phyloP scores from a whole-genome alignment of 1,284 basidiomycete species.

The Ceratobasidium sp. region DNA sequence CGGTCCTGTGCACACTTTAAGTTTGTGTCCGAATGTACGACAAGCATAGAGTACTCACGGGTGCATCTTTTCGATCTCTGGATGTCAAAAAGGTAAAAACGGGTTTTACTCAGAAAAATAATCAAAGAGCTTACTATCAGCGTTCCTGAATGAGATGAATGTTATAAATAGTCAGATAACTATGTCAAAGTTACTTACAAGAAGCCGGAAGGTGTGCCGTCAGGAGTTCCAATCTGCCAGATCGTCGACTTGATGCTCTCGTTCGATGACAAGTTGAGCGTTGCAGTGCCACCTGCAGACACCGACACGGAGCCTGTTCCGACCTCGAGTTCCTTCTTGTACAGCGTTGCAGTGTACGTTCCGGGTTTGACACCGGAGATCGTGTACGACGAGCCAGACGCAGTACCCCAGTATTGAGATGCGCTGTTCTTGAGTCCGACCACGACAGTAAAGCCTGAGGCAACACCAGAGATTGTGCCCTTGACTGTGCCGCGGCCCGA shows the following conservation, averaged over 20 bases:
- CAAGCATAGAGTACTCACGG: neutral
- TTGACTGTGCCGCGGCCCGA: conserved; percentile 61
- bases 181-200: conserved; percentile 46
- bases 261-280: conserved; percentile 50
- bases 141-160: conserved; percentile 50
- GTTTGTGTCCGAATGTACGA: too few relatives aligned
- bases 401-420: conserved; percentile 60
- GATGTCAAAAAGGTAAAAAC: neutral
- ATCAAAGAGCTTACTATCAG: conserved; percentile 51
- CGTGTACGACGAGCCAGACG: conserved; percentile 57
- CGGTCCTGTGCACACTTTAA: neutral
- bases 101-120: neutral
- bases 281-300: conserved; percentile 55
- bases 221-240: conserved; percentile 61
- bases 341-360: conserved; percentile 58
- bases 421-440: conserved; percentile 58
- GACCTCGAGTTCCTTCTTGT: conserved; percentile 60
- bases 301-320: conserved; percentile 59
- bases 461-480: conserved; percentile 59
- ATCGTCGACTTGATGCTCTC: conserved; percentile 56
- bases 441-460: conserved; percentile 55
- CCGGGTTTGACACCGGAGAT: conserved; percentile 62
- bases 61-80: conserved; percentile 38
- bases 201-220: conserved; percentile 61
- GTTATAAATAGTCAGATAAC: neutral